Conservation (phyloP, 2,329 filamentous ascomycete species). For the Xylaria hypoxylon region DNA sequence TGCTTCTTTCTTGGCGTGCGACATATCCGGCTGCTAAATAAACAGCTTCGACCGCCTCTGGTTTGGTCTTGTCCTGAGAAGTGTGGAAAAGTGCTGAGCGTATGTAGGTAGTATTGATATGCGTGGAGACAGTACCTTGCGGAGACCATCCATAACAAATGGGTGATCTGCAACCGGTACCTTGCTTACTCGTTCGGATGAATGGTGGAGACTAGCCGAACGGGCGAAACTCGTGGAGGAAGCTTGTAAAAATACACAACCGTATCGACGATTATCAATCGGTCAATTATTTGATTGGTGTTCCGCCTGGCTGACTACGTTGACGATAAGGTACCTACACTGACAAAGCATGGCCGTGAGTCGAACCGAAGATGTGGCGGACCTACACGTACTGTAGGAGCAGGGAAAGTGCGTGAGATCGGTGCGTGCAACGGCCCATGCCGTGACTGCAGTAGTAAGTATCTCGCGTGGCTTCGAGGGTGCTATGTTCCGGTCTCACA, state of each 20-base stretch:
- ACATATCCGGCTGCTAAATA: neutral
- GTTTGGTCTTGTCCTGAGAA: slow-evolving; percentile 2
- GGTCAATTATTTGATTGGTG: neutral
- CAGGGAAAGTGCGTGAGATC: neutral
- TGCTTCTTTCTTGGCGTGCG: neutral
- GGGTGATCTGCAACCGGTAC: slow-evolving; percentile 38
- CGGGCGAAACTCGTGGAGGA: slow-evolving; percentile 30
- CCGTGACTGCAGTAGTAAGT: slow-evolving; percentile 17
- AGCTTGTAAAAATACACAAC: slow-evolving; percentile 17
- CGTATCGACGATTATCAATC: slow-evolving; percentile 24
- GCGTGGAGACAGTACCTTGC: slow-evolving; percentile 34
- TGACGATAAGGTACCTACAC: slow-evolving; percentile 14
- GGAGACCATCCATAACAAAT: slow-evolving; percentile 37
- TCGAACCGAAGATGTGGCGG: slow-evolving; percentile 12
- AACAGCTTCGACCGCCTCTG: neutral
- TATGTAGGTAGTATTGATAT: slow-evolving; percentile 4
- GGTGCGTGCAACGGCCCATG: slow-evolving; percentile 22
- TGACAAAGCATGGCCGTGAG: neutral
- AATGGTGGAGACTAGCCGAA: slow-evolving; percentile 33
- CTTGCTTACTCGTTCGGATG: slow-evolving; percentile 41
- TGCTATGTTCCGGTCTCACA: slow-evolving; percentile 22
- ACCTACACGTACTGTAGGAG: slow-evolving; percentile 5
- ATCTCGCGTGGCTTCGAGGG: slow-evolving; percentile 23
- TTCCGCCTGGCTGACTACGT: slow-evolving; percentile 1
- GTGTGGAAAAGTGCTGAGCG: neutral